Evolutionary conservation across 169 alveolate genomes (phyloP), one percentile per base, ranked within the genome.

Genomic region (Theileria annulata): DNA sequence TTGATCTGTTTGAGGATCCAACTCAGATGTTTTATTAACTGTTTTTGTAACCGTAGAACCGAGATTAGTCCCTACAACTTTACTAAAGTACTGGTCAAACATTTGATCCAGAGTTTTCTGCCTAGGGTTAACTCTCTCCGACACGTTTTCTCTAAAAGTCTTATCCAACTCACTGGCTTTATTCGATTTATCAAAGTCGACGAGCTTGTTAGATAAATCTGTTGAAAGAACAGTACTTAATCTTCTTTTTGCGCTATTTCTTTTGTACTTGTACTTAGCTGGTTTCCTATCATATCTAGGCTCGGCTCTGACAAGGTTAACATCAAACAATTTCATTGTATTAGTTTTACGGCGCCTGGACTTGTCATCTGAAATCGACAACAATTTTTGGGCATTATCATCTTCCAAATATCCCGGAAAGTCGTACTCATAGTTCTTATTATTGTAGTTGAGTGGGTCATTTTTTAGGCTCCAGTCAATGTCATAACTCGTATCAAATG

Each of bases 401-500:
- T 64, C 75, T 12, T 68, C 75, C 17, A 30, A 27, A 33, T 3
- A 1, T 23, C 30, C 37, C 47, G 8, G 3, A 35, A 35, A 35
- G 47, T 35, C 47, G 8, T 35, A 35, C 19, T 60, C 69, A 60
- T 13, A 9, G 37, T 60, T 9, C 48, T 17, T 28, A 3, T 54
- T 71, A 25, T 42, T 69, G 33, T 80, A 71, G 51, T 72, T 28
- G 17, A 82, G 70, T 23, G 88, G 85, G 62, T 82, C 88, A 37
- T 82, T 82, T 72, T 71, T 72, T 15, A 82, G 75, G 58, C 79
- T 78, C 88, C 88, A 82, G 58, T 82, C 88, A 49, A 76, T 68
- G 51, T 82, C 88, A 56, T 82, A 82, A 51, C 31, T 82, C 0
- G 63, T 70, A 2, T 42, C 15, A 54, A 47, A 82, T 21, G 76